Base-by-base conservation (phyloP, 75 land plant species). In the Sequoia sempervirens region DNA sequence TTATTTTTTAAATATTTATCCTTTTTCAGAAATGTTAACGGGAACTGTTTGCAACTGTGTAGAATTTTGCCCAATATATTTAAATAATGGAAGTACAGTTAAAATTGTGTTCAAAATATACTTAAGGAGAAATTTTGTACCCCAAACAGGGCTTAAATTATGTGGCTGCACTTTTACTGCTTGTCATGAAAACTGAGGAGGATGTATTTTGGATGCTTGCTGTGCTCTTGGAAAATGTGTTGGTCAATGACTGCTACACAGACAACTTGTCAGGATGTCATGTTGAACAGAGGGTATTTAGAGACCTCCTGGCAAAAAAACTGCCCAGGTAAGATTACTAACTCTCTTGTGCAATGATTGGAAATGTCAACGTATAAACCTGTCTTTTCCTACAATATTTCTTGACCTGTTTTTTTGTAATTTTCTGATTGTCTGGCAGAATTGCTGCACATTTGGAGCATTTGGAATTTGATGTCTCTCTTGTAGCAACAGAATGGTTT, bases 131-230 rank as follows among this genome's bases (percentile, higher is more conserved):
- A 7, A 2, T 3, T 38, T 36, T 80, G 79, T 2, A 45, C 26
- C 30, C 11, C 23, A 78, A 36, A 20, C 90, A 97, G 98, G 99
- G 99, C 23, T 90, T 97, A 84, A 97, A 97, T 88, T 97, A 87
- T 90, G 96, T 97, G 76, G 97, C 97, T 61, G 98, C 95, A 54
- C 74, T 96, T 84, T 81, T 97, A 74, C 90, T 97, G 90, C 93
- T 97, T 52, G 99, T 97, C 28, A 97, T 97, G 99, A 97, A 93
- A 85, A 96, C 91, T 23, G 99, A 97, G 82, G 99, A 97, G 83
- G 99, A 97, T 85, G 99, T 98, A 50, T 97, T 95, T 83, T 97
- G 99, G 99, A 94, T 97, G 97, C 94, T 97, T 41, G 94, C 99
- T 81, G 95, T 94, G 75, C 95, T 97, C 26, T 81, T 97, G 66